A percentile compares a stretch with the other conserved stretches of the same genome.
Conservation (phyloP, 768 basidiomycete genomes). For the Mycena latifolia region DNA sequence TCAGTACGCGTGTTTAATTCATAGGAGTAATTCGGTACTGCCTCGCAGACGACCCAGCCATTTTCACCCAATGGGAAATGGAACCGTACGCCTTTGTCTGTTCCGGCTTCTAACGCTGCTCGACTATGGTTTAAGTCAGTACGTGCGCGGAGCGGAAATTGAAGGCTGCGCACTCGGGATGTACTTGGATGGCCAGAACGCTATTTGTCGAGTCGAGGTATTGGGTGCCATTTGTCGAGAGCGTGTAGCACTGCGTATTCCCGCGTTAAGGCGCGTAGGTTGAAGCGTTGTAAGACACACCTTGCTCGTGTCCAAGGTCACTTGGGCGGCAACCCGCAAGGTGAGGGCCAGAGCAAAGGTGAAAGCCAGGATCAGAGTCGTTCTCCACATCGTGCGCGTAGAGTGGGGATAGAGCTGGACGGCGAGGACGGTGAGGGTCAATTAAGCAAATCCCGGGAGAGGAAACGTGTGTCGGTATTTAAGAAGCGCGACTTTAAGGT, state of each 20-base stretch:
- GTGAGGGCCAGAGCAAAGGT: no score
- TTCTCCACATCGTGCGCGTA: constrained; percentile 20
- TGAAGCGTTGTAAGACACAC: background rate
- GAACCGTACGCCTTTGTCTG: constrained; percentile 34
- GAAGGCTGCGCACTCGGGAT: constrained; percentile 19
- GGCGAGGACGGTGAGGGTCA: no score
- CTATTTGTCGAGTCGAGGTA: constrained; percentile 37
- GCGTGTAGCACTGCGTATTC: constrained; percentile 32
- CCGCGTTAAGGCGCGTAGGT: background rate
- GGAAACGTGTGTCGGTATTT: constrained; percentile 15
- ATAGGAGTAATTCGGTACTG: background rate
- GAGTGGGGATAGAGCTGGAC: background rate
- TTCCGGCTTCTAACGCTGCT: constrained; percentile 24
- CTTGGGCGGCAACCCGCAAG: constrained; percentile 6
- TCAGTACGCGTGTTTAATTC: background rate
- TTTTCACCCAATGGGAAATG: constrained; percentile 32
- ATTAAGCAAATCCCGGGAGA: background rate
- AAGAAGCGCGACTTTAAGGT: background rate
- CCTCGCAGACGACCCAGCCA: constrained; percentile 37
- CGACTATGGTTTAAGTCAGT: constrained; percentile 17
- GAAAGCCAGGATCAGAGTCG: constrained; percentile 3
- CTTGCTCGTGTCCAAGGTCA: constrained; percentile 21
- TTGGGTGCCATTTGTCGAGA: constrained; percentile 26
- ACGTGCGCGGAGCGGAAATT: background rate
- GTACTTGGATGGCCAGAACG: constrained; percentile 29